Evolutionary conservation across 306 rosid genomes (phyloP).

Genomic region (Cicer yamashitae): DNA sequence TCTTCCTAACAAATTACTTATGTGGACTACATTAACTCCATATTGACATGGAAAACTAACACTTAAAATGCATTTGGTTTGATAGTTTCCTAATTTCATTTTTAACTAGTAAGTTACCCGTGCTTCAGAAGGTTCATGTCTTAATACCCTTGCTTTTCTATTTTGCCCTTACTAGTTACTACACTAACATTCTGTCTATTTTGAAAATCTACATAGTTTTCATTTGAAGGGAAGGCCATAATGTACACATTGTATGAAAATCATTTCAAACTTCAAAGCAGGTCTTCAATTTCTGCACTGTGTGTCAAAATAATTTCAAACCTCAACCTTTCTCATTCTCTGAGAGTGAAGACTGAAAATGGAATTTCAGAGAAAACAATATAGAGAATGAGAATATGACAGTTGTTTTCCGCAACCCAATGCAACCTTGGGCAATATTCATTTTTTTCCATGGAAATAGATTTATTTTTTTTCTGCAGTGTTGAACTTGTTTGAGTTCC

Average conservation of each 20-base stretch:
- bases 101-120: slow-evolving; percentile 9
- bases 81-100: slow-evolving; percentile 26
- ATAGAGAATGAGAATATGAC: slow-evolving; percentile 7
- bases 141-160: not conserved
- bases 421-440: slow-evolving; percentile 20
- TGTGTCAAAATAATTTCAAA: not conserved
- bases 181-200: slow-evolving; percentile 5
- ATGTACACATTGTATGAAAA: slow-evolving; percentile 17
- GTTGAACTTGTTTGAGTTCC: slow-evolving; percentile 44
- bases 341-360: slow-evolving; percentile 29
- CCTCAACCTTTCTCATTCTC: slow-evolving; percentile 7
- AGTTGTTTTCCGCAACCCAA: slow-evolving; percentile 26
- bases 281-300: not conserved
- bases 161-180: slow-evolving; percentile 14
- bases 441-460: slow-evolving; percentile 9
- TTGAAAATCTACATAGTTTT: slow-evolving; percentile 9
- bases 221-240: slow-evolving; percentile 29
- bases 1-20: not conserved
- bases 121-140: not conserved
- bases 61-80: slow-evolving; percentile 21
- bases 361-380: slow-evolving; percentile 4
- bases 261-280: not conserved
- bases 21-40: not conserved
- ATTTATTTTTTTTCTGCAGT: slow-evolving; percentile 34
- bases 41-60: slow-evolving; percentile 10